Evolutionary conservation across 2,329 filamentous ascomycete genomes (phyloP).

Genomic region (Fusarium circinatum): DNA sequence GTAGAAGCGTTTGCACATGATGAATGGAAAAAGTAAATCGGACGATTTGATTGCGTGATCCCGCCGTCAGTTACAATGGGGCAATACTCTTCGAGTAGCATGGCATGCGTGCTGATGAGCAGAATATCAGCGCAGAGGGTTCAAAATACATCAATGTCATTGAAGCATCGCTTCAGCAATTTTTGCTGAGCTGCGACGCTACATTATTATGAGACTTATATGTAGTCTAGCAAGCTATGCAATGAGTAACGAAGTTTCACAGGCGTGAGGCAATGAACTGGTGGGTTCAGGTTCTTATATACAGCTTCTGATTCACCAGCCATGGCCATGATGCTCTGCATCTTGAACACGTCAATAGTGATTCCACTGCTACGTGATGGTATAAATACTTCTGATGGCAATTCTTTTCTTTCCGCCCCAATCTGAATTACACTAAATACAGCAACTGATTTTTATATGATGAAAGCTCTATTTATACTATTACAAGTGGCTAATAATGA

Average conservation of each 20-base stretch:
- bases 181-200: background rate
- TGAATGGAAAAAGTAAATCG: background rate
- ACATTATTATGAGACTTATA: background rate
- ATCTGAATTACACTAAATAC: background rate
- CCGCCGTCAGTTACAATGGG: background rate
- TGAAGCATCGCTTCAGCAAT: background rate
- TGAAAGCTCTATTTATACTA: background rate
- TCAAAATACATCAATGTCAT: background rate
- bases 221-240: background rate
- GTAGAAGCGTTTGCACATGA: background rate
- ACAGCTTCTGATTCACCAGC: background rate
- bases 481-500: background rate
- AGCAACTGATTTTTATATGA: background rate
- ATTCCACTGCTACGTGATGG: background rate
- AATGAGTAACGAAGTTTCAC: background rate
- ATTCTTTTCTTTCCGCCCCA: accelerated
- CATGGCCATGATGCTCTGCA: background rate
- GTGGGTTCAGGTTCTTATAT: too few species aligned
- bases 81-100: background rate
- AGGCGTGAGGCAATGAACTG: background rate
- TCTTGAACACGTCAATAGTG: background rate
- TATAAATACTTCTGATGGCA: background rate
- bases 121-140: background rate
- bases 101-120: background rate
- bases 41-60: background rate